Conservation (phyloP, 208 protist genomes). For the Kentomonas sorsogonicus region DNA sequence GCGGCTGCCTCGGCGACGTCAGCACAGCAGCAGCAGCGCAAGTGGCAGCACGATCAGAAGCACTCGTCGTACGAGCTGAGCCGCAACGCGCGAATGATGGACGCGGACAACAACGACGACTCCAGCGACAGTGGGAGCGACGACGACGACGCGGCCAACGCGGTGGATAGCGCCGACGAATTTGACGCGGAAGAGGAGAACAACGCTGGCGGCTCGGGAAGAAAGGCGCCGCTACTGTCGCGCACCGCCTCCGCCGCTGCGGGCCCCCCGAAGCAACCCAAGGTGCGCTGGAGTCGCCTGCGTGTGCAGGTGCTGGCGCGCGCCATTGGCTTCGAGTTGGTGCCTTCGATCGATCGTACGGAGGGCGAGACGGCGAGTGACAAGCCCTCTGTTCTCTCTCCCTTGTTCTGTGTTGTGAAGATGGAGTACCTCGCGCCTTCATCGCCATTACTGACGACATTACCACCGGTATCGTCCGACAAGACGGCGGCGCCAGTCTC, state of each 20-base stretch:
- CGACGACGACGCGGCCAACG: not conserved
- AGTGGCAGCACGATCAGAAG: no score
- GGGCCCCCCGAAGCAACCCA: no score
- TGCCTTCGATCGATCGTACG: no score
- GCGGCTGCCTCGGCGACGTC: no score
- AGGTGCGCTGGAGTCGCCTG: not conserved
- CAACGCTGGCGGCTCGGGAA: not conserved
- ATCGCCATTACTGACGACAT: constrained; percentile 4
- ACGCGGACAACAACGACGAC: no score
- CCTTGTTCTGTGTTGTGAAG: constrained; percentile 61
- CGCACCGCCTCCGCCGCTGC: not conserved
- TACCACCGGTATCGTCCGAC: not conserved
- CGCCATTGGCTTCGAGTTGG: no score
- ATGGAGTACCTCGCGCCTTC: constrained; percentile 60
- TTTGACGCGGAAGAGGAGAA: not conserved
- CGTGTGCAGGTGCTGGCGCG: not conserved
- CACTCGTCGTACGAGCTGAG: constrained; percentile 8
- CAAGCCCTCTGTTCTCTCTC: constrained; percentile 3
- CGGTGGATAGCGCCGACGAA: not conserved
- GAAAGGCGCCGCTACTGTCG: not conserved
- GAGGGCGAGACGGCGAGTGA: not conserved
- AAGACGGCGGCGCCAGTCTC: not conserved
- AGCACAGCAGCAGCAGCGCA: no score
- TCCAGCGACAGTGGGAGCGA: not conserved
- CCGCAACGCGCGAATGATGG: not conserved